Evolutionary conservation across 352 stramenopile genomes (phyloP), one percentile per base, ranked within the genome.

Genomic region (Globisporangium sylvaticum): DNA sequence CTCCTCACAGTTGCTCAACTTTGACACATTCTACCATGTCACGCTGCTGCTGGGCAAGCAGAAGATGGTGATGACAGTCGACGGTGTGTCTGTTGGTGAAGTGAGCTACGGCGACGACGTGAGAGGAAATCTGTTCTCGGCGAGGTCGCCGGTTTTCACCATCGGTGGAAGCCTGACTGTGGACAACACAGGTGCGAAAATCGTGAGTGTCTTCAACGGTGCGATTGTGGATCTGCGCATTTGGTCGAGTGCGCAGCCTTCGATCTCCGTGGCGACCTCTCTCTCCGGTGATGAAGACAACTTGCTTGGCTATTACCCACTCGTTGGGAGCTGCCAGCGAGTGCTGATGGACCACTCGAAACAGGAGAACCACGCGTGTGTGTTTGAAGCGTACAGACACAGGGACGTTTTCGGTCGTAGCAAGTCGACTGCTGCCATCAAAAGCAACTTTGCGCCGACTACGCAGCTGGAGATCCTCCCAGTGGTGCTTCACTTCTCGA

Each of bases 361-460:
- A 27, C 69, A 89, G 42, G 83, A 90, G 46, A 94, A 94, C 32
- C 88, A 96, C 52, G 86, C 86, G 10, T 88, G 73, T 3, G 75
- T 89, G 29, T 84, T 81, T 25, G 68, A 85, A 65, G 76, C 68
- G 50, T 88, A 77, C 59, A 48, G 63, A 56, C 53, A 32, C 27
- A 58, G 32, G n/a, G 34, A 65, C 27, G 34, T 31, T 15, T 61
- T 59, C 62, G 34, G 59, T 25, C 14, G 31, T 48, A 44, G 37
- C 37, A 71, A 50, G 7, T 14, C 39, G 14, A 24, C 59, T 22
- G 3, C 56, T 48, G 46, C 64, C 7, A 39, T 61, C 52, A 39
- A 73, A 4, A 68, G 39, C 65, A 77, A 59, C 10, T 84, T 84
- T 53, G 56, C 66, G 4, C 78, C 78, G 12, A 65, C 67, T 25